A percentile compares a stretch with the other conserved stretches of the same genome.
Evolutionary conservation across 805 yeast species (phyloP).

Genomic region (Dipodascopsis uninucleata): DNA sequence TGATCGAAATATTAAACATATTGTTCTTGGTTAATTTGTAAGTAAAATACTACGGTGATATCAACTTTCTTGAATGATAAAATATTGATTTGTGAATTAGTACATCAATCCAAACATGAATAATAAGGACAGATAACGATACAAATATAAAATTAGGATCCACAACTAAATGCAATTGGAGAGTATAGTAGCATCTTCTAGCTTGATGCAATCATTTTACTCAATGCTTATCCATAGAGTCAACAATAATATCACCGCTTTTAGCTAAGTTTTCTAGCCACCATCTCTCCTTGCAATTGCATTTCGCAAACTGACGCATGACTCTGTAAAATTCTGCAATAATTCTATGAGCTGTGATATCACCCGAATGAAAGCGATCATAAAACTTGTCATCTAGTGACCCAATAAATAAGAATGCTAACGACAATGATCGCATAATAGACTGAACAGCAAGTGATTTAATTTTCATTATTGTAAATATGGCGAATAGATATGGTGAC

Average conservation of each 20-base stretch:
- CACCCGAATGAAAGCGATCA: slow-evolving; percentile 76
- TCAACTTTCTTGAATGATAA: too few relatives aligned
- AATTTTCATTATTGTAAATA: slow-evolving; percentile 14
- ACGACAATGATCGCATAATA: slow-evolving; percentile 66
- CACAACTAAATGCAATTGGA: too few relatives aligned
- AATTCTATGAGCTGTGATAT: slow-evolving; percentile 81
- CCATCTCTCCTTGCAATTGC: slow-evolving; percentile 9
- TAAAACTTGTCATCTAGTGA: slow-evolving; percentile 76
- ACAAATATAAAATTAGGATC: too few relatives aligned
- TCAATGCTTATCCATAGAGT: too few relatives aligned
- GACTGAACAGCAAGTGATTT: slow-evolving; percentile 65
- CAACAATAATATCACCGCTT: slow-evolving; percentile 16
- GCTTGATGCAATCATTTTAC: too few relatives aligned
- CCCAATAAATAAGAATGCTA: slow-evolving; percentile 90
- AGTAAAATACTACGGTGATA: too few relatives aligned
- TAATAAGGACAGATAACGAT: too few relatives aligned
- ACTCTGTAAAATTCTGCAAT: slow-evolving; percentile 39
- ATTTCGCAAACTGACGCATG: slow-evolving; percentile 9
- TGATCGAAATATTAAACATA: too few relatives aligned
- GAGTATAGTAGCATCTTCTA: too few relatives aligned
- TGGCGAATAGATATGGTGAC: slow-evolving; percentile 64
- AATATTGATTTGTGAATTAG: too few relatives aligned
- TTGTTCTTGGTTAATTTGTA: too few relatives aligned
- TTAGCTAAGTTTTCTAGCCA: slow-evolving; percentile 19
- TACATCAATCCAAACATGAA: too few relatives aligned